These are phyloP conservation scores for Hygrocybe coccinea DNA, from an alignment of 768 basidiomycete species.

Conservation along the genomic window DNA sequence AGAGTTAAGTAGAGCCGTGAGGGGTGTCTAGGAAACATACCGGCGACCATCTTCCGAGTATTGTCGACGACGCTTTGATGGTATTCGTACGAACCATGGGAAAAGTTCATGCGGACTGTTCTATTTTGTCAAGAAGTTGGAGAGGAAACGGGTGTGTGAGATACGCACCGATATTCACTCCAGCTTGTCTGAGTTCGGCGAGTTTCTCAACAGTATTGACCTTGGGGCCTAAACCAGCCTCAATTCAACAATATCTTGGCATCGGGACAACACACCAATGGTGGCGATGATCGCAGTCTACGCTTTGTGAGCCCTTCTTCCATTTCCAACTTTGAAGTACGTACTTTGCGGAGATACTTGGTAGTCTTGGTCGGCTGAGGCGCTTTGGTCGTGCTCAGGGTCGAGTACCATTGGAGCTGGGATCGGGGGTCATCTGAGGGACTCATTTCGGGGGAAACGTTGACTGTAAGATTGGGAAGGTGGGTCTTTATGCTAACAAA, in stretches of 20 bases:
- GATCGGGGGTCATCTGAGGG: slow-evolving; percentile 59
- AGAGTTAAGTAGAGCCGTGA: neutral
- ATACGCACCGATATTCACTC: slow-evolving; percentile 91
- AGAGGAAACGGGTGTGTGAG: neutral
- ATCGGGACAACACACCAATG: slow-evolving; percentile 59
- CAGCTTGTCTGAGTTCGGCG: slow-evolving; percentile 75
- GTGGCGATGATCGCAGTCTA: slow-evolving; percentile 98
- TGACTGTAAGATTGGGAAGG: slow-evolving; percentile 3
- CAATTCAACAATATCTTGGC: slow-evolving; percentile 7
- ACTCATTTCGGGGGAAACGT: slow-evolving; percentile 39
- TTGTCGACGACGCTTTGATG: slow-evolving; percentile 99
- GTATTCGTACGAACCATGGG: slow-evolving; percentile 97
- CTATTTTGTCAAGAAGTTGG: neutral
- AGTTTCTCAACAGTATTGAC: slow-evolving; percentile 90
- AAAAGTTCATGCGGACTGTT: slow-evolving; percentile 99
- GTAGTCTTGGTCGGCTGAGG: slow-evolving; percentile 71
- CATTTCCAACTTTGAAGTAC: slow-evolving; percentile 16
- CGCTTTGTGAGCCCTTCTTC: neutral
- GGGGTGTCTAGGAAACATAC: slow-evolving; percentile 39
- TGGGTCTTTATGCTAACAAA: neutral
- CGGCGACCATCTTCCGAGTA: slow-evolving; percentile 76
- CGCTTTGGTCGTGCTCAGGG: slow-evolving; percentile 67
- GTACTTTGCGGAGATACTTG: slow-evolving; percentile 87
- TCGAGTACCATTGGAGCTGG: slow-evolving; percentile 91
- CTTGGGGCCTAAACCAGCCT: slow-evolving; percentile 68